Conservation (phyloP, 2,329 filamentous ascomycete genomes). For the Cladosporium colombiae region DNA sequence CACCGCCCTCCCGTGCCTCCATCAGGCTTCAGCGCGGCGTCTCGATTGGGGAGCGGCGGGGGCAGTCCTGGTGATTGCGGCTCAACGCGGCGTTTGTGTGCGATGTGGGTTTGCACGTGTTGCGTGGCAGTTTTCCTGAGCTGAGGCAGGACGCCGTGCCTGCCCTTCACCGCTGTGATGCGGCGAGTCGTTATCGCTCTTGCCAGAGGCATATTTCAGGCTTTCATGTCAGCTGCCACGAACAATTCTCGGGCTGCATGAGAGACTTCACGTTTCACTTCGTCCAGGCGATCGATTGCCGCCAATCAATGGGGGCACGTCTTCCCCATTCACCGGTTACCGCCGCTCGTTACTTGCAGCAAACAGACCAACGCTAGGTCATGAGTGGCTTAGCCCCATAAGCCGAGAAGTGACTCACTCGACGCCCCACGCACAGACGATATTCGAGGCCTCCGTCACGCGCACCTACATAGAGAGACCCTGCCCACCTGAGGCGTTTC, state of each 20-base stretch:
- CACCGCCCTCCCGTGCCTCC: background rate
- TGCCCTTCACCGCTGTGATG: background rate
- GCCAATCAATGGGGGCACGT: slow-evolving; percentile 6
- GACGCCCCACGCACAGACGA: background rate
- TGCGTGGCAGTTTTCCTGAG: background rate
- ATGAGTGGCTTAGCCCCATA: background rate
- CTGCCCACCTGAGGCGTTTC: background rate
- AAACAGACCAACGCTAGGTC: background rate
- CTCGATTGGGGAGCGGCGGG: background rate
- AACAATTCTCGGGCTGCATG: background rate
- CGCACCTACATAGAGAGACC: background rate
- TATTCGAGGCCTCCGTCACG: background rate
- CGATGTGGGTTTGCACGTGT: background rate
- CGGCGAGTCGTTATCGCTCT: background rate
- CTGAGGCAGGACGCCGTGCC: background rate
- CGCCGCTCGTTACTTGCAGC: background rate
- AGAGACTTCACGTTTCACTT: slow-evolving; percentile 16
- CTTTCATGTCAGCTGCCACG: background rate
- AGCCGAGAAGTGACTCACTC: background rate
- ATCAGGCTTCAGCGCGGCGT: background rate
- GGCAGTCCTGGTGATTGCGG: background rate
- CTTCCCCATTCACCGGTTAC: background rate
- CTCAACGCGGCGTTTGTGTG: background rate
- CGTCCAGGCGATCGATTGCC: slow-evolving; percentile 3
- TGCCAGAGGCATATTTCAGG: background rate